Conservation (phyloP, 768 basidiomycete species). For the Hericium coralloides region DNA sequence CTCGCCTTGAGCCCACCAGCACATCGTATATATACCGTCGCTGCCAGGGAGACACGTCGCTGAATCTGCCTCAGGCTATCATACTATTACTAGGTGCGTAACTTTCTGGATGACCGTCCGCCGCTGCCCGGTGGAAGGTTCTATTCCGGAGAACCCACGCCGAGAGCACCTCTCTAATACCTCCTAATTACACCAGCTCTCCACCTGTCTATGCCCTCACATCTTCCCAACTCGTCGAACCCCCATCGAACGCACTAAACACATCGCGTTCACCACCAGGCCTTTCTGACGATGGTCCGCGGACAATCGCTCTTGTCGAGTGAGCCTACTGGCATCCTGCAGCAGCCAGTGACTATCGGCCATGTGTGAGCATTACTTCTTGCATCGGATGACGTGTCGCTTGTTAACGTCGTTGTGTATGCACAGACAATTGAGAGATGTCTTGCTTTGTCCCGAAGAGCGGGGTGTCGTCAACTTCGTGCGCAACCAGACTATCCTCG, state of each 20-base stretch:
- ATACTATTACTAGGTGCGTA: too few relatives aligned
- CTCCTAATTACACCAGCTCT: neutral
- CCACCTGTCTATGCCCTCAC: neutral
- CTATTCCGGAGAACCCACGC: neutral
- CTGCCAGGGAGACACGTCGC: too few relatives aligned
- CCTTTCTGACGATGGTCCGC: conserved; percentile 34
- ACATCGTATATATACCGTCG: too few relatives aligned
- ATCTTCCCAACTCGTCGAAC: neutral
- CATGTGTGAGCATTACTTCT: conserved; percentile 40
- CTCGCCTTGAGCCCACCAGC: too few relatives aligned
- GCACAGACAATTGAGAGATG: conserved; percentile 66
- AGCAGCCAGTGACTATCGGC: conserved; percentile 42
- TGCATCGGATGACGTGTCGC: conserved; percentile 1
- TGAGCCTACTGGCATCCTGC: conserved; percentile 31
- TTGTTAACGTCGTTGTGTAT: conserved; percentile 3
- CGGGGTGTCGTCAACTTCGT: conserved; percentile 59
- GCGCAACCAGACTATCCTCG: conserved; percentile 41
- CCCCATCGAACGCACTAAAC: neutral
- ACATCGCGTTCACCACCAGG: neutral
- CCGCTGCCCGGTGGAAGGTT: too few relatives aligned
- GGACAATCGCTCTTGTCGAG: conserved; percentile 36
- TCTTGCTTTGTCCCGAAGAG: conserved; percentile 64
- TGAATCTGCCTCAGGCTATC: too few relatives aligned
- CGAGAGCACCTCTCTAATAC: neutral
- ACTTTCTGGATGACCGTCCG: too few relatives aligned